Conservation (phyloP, 352 stramenopile species). For the Phytophthora meadii region DNA sequence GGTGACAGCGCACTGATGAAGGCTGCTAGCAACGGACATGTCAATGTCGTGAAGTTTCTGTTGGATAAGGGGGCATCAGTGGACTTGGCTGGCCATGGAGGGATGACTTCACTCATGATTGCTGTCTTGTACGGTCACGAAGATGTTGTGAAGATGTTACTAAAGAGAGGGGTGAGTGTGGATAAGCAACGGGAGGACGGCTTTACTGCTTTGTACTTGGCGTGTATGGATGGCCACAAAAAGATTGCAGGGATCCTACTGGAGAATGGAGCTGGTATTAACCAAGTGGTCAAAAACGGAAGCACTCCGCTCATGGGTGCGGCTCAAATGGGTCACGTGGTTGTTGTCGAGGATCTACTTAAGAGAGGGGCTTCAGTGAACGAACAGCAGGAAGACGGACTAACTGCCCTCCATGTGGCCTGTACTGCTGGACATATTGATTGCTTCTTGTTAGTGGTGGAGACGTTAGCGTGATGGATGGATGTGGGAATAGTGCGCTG, state of each 20-base stretch:
- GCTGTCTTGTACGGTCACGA: neutral
- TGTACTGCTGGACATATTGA: neutral
- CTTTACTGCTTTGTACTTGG: neutral
- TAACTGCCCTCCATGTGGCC: neutral
- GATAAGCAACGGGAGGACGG: neutral
- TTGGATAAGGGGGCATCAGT: neutral
- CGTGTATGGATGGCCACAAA: neutral
- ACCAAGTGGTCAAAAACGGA: too few species aligned
- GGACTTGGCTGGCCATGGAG: neutral
- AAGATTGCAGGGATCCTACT: neutral
- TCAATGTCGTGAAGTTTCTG: neutral
- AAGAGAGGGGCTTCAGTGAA: too few species aligned
- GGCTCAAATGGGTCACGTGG: too few species aligned
- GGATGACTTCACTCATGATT: neutral
- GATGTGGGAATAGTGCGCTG: too few species aligned
- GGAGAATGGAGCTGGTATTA: neutral
- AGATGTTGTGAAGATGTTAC: neutral
- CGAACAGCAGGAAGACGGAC: too few species aligned
- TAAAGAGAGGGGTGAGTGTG: neutral
- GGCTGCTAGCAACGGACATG: neutral
- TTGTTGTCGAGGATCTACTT: too few species aligned
- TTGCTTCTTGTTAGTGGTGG: too few species aligned
- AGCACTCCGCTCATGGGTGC: too few species aligned
- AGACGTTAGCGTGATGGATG: too few species aligned
- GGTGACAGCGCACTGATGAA: neutral